Base-by-base conservation (phyloP, 2,329 filamentous ascomycete species). In the Pestalotiopsis sp. region DNA sequence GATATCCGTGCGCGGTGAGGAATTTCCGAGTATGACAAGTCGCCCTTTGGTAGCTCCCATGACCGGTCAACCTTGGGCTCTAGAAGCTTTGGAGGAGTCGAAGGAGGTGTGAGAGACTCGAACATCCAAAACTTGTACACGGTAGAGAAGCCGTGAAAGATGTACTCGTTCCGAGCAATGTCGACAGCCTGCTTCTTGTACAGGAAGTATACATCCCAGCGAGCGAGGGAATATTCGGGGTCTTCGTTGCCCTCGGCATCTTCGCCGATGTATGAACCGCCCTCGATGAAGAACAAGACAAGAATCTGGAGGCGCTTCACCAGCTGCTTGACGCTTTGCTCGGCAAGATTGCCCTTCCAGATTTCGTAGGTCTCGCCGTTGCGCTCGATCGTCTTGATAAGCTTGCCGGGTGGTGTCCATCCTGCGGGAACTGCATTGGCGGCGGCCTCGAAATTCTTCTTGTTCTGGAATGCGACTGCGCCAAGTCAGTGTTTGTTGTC, bases 161-260 rank as follows among this genome's bases (percentile, higher is more conserved):
- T 87, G 78, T 98, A 97, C n/a, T 86, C 82, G 14, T 84, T 85
- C 65, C 81, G 83, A 10, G 79, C 81, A 11, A 84, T 78, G 1
- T 78, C 65, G 1, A 75, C 73, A 4, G 81, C 80, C 69, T 87
- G 87, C 76, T 91, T 91, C 73, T 91, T 88, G 79, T 92, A 95
- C 67, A 97, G 83, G 72, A 97, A 90, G 81, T 94, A 98, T n/a
- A 98, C 82, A 0, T 92, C 94, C 96, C 96, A 99, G 74, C 95
- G 88, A 69, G 94, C 88, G 22, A 91, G 80, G 0, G 89, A 90
- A 85, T 89, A 91, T 70, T 94, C 91, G 0, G 91, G 86, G 65
- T 92, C 86, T 52, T 94, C 89, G 2, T 83, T 79, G 3, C 80
- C 80, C 4, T 84, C 78, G 1, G 72, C 74, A 38, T 82, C 77